A percentile compares a stretch with the other conserved stretches of the same genome.
phyloP scores from a whole-genome alignment of 2,329 filamentous ascomycete species.

The Exophiala spinifera region DNA sequence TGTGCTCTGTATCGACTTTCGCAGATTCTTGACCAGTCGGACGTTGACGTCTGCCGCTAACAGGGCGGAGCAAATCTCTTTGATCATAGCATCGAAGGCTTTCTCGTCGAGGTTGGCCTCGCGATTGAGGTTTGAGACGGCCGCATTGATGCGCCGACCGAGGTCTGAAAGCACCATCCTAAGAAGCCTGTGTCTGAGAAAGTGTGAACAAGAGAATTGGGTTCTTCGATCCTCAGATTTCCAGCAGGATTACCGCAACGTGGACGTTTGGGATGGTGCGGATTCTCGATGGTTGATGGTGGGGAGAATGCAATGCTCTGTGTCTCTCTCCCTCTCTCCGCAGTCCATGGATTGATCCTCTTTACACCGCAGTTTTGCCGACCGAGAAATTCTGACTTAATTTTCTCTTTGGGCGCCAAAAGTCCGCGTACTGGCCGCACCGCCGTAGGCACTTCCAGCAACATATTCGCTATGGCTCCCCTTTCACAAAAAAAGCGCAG shows the following conservation, averaged over 20 bases:
- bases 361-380: conserved; percentile 18
- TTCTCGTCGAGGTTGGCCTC: conserved; percentile 95
- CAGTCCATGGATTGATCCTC: background rate
- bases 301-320: background rate
- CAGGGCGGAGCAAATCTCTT: conserved; percentile 93
- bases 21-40: conserved; percentile 81
- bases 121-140: conserved; percentile 87
- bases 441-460: too few species aligned
- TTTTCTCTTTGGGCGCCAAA: background rate
- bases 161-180: conserved; percentile 98
- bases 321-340: background rate
- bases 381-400: conserved; percentile 12
- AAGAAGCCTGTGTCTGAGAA: conserved; percentile 3
- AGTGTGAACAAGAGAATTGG: too few species aligned
- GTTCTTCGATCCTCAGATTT: background rate
- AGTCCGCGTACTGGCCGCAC: background rate
- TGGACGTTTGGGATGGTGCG: conserved; percentile 6
- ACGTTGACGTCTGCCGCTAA: conserved; percentile 98
- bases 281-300: background rate
- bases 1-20: conserved; percentile 83
- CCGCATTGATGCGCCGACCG: conserved; percentile 95
- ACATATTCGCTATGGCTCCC: conserved; percentile 37
- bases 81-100: conserved; percentile 97
- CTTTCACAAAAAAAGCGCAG: conserved; percentile 53
- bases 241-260: conserved; percentile 13